Evolutionary conservation across 1,284 basidiomycete genomes (phyloP), one percentile per base, ranked within the genome.

Genomic region (Moesziomyces parantarcticus): DNA sequence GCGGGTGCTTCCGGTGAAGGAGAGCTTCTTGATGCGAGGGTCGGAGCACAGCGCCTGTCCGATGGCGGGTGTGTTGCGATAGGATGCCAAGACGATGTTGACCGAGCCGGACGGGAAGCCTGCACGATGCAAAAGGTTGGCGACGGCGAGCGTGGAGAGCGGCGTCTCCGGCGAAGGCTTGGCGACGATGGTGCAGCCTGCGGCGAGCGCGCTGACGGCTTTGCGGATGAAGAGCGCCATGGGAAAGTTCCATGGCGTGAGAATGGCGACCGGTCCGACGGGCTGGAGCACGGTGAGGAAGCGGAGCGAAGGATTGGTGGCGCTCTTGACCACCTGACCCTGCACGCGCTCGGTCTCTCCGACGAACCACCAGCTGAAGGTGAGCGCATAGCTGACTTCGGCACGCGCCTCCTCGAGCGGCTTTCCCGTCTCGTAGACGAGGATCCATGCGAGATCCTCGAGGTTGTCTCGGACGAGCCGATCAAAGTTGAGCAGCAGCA

Each of bases 131-230:
- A 90, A 89, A 32, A 97, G 88, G 85, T 94, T 92, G 10, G 89
- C 90, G 11, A 97, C 86, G 7, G 96, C 97, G 21, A 99, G 88
- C 22, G 91, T 90, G 41, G 94, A 94, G 85, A 93, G 96, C 0
- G 97, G 97, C 0, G 97, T 95, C 85, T 99, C 96, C 1, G 94
- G 89, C 1, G 97, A 91, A 4, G 95, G 94, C 83, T 99, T 99
- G 84, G 97, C 90, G 48, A 99, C 95, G 1, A 90, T 88, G 0
- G 96, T 98, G 84, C 96, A 99, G 21, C 97, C 97, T 14, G 94
- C 94, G 8, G 94, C 86, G 13, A 99, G 88, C 18, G 93, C 93
- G 42, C 93, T 91, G 21, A 89, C 92, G n/a, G 95, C 86, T 84
- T 96, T 96, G 26, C 93, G 90, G 0, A 92, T 92, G 45, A 93